Base-by-base conservation (phyloP, 805 yeast species). In the Starmerella bacillaris region DNA sequence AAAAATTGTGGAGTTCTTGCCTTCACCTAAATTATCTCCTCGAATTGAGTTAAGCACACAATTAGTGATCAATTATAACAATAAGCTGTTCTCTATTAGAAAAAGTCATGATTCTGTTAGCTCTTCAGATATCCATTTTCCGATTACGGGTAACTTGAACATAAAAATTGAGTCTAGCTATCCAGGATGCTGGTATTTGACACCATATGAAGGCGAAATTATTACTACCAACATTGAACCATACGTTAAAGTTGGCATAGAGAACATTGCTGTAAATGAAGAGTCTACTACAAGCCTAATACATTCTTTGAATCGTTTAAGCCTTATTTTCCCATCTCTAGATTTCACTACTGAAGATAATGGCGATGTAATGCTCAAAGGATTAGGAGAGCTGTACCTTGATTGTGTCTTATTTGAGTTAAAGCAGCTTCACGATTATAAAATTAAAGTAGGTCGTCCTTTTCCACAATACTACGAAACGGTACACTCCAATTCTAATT, bases 361-460 rank as follows among this genome's bases (percentile, higher is more conserved):
- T 34, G 94, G 95, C 2, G 95, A 83, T 47, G 80, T 77, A 51
- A 72, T 73, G 1, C 52, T 89, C 0, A 49, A 73, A 19, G 94
- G 89, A 0, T 69, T 80, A 7, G 98, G 98, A 5, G 96, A 89
- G 50, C 47, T 86, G 14, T 80, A 79, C 49, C 53, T 89, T 55
- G 96, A 89, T 53, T 78, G 89, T 45, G 58, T 78, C 18, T 55
- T 89, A 27, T 78, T 74, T 51, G 94, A 82, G 49, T 55, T 89
- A 30, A 60, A 95, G 42, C 53, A 60, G 46, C 65, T 76, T 0
- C 68, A 67, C 17, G 63, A 12, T 3, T 8, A n/a, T n/a, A 77
- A 74, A 34, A 69, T 89, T 36, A 78, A 74, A 50, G 76, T 82
- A 2, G 78, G 94, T 32, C 89, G 76, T 49, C 94, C 96, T 3